phyloP scores from a whole-genome alignment of 2,329 filamentous ascomycete genomes.

The Cryphonectria parasitica region DNA sequence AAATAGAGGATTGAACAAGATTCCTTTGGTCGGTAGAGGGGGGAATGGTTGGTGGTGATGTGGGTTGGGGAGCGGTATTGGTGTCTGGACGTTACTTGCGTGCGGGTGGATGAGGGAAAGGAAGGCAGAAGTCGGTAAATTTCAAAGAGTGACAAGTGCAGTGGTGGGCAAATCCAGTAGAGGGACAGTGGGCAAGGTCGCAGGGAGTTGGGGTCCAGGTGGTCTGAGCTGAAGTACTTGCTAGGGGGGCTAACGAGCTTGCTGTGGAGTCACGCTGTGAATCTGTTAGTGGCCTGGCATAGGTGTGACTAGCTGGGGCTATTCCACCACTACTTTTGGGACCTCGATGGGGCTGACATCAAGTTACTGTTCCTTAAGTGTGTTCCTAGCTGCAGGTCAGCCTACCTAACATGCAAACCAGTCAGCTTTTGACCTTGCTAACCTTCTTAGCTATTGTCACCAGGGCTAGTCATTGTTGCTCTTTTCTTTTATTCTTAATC shows the following conservation, averaged over 20 bases:
- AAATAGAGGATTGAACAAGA: conserved; percentile 27
- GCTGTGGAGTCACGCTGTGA: not conserved
- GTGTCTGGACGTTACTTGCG: conserved; percentile 36
- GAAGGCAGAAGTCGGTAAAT: conserved; percentile 29
- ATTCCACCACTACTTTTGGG: not conserved
- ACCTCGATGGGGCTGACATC: not conserved
- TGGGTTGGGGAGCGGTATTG: conserved; percentile 31
- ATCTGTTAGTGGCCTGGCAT: not conserved
- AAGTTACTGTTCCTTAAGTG: not conserved
- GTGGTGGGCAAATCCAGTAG: conserved; percentile 24
- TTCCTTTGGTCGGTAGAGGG: conserved; percentile 14
- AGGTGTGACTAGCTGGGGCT: not conserved
- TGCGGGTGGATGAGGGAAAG: conserved; percentile 36
- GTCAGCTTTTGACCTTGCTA: not conserved
- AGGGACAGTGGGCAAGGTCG: conserved; percentile 18
- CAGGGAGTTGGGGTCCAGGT: conserved; percentile 11
- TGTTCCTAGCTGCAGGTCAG: not conserved
- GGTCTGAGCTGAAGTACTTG: conserved; percentile 22
- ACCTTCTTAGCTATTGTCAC: not conserved
- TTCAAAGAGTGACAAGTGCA: conserved; percentile 28
- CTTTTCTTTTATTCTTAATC: not conserved
- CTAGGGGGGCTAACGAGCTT: not conserved
- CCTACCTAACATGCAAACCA: not conserved
- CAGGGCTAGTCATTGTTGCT: not conserved
- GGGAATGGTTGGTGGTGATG: conserved; percentile 27